Percentiles rank a stretch among this genome's conserved stretches.
Evolutionary conservation across 2,329 filamentous ascomycete species (phyloP).

Genomic region (Colletotrichum musicola): DNA sequence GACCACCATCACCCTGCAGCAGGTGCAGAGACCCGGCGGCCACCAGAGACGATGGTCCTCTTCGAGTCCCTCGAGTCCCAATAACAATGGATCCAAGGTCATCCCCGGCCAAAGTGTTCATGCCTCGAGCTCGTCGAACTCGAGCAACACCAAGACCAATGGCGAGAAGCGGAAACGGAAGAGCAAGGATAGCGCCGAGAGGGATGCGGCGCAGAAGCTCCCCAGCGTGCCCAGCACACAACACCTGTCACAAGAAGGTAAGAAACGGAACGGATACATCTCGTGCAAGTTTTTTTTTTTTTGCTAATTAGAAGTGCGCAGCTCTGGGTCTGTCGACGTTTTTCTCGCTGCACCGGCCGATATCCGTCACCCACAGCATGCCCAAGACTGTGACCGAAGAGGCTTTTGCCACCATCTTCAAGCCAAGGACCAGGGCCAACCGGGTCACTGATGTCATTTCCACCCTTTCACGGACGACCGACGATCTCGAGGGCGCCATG

Average conservation of each 20-base stretch:
- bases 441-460: constrained; percentile 74
- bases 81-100: constrained; percentile 67
- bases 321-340: constrained; percentile 91
- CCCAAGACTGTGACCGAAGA: constrained; percentile 79
- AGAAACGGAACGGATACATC: constrained; percentile 40
- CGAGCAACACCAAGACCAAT: constrained; percentile 56
- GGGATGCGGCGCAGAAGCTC: constrained; percentile 66
- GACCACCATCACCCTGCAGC: constrained; percentile 47
- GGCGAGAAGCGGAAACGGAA: constrained; percentile 71
- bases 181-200: constrained; percentile 62
- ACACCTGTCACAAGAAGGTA: constrained; percentile 77
- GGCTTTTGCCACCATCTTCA: constrained; percentile 88
- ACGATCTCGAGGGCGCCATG: constrained; percentile 71
- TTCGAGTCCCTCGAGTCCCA: constrained; percentile 73
- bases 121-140: constrained; percentile 57
- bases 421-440: constrained; percentile 62
- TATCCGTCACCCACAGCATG: constrained; percentile 87
- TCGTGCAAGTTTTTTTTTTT: background rate
- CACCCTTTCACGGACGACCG: constrained; percentile 72
- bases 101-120: constrained; percentile 62
- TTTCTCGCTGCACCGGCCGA: constrained; percentile 95
- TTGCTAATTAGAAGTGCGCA: constrained; percentile 52
- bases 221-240: constrained; percentile 82
- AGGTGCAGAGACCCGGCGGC: constrained; percentile 41
- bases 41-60: constrained; percentile 71